These are phyloP conservation scores for Ganoderma leucocontextum DNA, from an alignment of 1,284 basidiomycete genomes.

Conservation along the genomic window DNA sequence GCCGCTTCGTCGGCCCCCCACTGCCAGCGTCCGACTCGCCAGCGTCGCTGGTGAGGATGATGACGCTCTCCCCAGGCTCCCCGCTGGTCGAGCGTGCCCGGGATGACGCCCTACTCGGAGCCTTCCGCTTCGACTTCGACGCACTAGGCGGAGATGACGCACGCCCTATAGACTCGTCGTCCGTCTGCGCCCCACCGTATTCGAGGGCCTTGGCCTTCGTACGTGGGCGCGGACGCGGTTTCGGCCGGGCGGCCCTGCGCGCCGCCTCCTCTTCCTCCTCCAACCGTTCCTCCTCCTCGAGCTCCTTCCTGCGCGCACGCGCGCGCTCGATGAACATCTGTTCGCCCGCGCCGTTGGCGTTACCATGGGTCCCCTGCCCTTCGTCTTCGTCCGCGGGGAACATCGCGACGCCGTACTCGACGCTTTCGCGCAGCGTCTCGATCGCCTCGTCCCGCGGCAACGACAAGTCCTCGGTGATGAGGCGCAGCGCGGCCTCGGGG, in stretches of 20 bases:
- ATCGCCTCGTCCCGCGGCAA: conserved; percentile 57
- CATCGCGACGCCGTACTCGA: conserved; percentile 81
- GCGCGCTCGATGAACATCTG: conserved; percentile 74
- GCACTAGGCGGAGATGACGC: conserved; percentile 11
- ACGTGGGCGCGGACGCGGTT: conserved; percentile 21
- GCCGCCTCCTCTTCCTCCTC: conserved; percentile 35
- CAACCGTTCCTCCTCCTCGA: conserved; percentile 62
- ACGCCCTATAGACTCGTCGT: conserved; percentile 14
- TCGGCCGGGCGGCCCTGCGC: conserved; percentile 12
- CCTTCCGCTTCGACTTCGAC: conserved; percentile 17
- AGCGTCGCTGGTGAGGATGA: conserved; percentile 27
- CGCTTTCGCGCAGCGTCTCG: conserved; percentile 72
- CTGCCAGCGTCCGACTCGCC: conserved; percentile 18
- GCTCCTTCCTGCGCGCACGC: conserved; percentile 62
- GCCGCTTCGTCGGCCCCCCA: conserved; percentile 14
- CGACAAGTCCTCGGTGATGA: conserved; percentile 74
- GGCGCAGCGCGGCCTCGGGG: conserved; percentile 75
- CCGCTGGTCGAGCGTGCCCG: conserved; percentile 17
- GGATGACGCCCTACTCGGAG: conserved; percentile 6
- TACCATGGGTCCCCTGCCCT: conserved; percentile 28
- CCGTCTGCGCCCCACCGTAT: conserved; percentile 9
- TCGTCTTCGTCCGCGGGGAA: conserved; percentile 60
- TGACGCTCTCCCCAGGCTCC: conserved; percentile 9
- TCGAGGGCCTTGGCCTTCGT: conserved; percentile 13
- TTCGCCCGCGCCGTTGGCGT: conserved; percentile 30